Conservation (phyloP, 2,329 filamentous ascomycete species). For the Gliomastix tumulicola region DNA sequence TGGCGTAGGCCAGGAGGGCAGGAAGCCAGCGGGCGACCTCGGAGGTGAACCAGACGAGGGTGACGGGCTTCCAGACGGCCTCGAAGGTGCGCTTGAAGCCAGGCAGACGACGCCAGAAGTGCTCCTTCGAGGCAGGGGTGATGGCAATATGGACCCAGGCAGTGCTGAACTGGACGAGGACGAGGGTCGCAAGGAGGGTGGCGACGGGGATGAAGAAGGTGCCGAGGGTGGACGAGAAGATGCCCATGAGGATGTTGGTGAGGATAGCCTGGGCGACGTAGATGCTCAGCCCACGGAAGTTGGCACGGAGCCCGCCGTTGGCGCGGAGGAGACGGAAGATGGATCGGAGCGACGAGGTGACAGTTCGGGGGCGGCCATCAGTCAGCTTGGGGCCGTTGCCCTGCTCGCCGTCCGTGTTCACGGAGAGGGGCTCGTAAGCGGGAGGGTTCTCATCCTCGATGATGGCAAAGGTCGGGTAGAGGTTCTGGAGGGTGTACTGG, state of each 20-base stretch:
- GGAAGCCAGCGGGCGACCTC: slow-evolving; percentile 43
- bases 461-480: slow-evolving; percentile 50
- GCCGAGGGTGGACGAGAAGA: slow-evolving; percentile 37
- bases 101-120: slow-evolving; percentile 65
- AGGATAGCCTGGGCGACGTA: slow-evolving; percentile 29
- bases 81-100: slow-evolving; percentile 56
- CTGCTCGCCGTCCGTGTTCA: slow-evolving; percentile 27
- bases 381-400: slow-evolving; percentile 23
- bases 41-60: slow-evolving; percentile 52
- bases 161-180: slow-evolving; percentile 62
- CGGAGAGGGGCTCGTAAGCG: slow-evolving; percentile 43
- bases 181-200: slow-evolving; percentile 50
- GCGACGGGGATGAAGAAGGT: slow-evolving; percentile 30
- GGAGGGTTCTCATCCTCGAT: slow-evolving; percentile 51
- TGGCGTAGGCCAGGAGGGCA: slow-evolving; percentile 27
- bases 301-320: slow-evolving; percentile 55
- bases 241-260: slow-evolving; percentile 26
- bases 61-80: slow-evolving; percentile 62
- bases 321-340: slow-evolving; percentile 50
- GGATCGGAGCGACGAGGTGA: slow-evolving; percentile 44
- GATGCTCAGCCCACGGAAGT: slow-evolving; percentile 62
- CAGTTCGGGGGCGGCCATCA: slow-evolving; percentile 22
- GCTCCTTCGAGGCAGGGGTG: slow-evolving; percentile 54
- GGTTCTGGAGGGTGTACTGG: slow-evolving; percentile 39
- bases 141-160: slow-evolving; percentile 86